A percentile compares a stretch with the other conserved stretches of the same genome.
Evolutionary conservation across 192 early-diverging fungal genomes (phyloP).

Genomic region (Coemansia reversa): DNA sequence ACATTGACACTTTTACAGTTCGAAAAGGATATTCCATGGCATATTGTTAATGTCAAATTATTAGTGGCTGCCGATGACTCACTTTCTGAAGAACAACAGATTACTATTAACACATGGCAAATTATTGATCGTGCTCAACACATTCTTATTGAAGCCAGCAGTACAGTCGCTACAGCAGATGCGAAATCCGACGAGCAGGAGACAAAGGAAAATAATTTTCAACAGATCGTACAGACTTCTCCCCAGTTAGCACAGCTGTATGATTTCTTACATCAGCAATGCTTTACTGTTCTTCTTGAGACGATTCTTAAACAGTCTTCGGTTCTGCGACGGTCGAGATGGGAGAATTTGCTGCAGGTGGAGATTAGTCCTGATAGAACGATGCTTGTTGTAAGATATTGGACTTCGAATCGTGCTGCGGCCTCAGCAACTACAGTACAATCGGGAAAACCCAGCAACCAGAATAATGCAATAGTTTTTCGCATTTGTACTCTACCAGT

Average conservation of each 20-base stretch:
- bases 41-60: constrained; percentile 68
- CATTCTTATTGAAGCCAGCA: constrained; percentile 25
- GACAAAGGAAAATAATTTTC: not conserved
- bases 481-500: constrained; percentile 27
- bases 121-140: constrained; percentile 33
- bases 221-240: constrained; percentile 1
- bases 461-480: constrained; percentile 29
- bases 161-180: not conserved
- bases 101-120: constrained; percentile 34
- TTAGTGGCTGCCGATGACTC: constrained; percentile 55
- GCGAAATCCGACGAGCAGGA: not conserved
- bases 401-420: constrained; percentile 39
- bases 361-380: constrained; percentile 35
- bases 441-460: not conserved
- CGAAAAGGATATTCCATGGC: constrained; percentile 61
- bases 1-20: constrained; percentile 69
- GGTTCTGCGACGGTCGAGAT: constrained; percentile 38
- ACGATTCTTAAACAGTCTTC: constrained; percentile 63
- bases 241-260: constrained; percentile 72
- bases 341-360: constrained; percentile 47
- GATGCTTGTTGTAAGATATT: constrained; percentile 36
- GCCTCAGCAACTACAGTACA: not conserved
- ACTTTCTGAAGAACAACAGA: constrained; percentile 25
- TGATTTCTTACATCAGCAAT: constrained; percentile 70
- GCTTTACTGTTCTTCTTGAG: constrained; percentile 67